Conservation (phyloP, 139 green algal species). For the Deuterostichococcus epilithicus region DNA sequence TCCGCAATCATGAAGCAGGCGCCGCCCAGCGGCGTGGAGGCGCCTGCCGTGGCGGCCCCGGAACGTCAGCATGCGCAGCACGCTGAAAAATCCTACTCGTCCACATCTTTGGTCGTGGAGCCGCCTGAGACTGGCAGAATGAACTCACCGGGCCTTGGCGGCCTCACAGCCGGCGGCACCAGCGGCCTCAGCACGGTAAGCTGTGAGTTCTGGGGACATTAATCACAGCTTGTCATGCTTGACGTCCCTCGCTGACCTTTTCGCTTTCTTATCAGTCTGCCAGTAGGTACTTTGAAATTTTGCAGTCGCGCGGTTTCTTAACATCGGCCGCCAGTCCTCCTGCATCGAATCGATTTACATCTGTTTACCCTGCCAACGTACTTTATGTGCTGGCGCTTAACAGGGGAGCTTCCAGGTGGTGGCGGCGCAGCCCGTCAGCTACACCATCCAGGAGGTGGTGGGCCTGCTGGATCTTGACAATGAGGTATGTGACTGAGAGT, state of each 20-base stretch:
- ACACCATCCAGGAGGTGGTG: constrained; percentile 29
- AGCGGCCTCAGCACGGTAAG: constrained; percentile 15
- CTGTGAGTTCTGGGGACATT: no score
- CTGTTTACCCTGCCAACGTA: no score
- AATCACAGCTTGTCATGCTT: background rate
- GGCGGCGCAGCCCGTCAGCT: constrained; percentile 31
- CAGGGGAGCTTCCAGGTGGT: constrained; percentile 30
- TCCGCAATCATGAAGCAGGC: background rate
- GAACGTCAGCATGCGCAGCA: background rate
- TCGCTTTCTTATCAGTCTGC: no score
- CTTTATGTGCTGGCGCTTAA: no score
- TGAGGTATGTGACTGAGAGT: constrained; percentile 16
- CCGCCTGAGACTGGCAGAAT: background rate
- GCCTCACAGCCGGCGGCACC: constrained; percentile 16
- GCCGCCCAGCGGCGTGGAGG: background rate
- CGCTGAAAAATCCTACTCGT: no score
- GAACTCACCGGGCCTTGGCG: constrained; percentile 36
- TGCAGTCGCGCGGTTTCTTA: no score
- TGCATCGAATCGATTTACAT: no score
- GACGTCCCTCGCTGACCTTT: no score
- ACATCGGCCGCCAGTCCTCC: no score
- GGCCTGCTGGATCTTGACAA: constrained; percentile 32
- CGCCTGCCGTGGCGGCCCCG: background rate
- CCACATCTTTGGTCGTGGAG: background rate
- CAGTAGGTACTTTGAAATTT: no score